A percentile compares a stretch with the other conserved stretches of the same genome.
These are phyloP conservation scores for Epichloe uncinata DNA, from an alignment of 2,329 filamentous ascomycete genomes.

Conservation along the genomic window DNA sequence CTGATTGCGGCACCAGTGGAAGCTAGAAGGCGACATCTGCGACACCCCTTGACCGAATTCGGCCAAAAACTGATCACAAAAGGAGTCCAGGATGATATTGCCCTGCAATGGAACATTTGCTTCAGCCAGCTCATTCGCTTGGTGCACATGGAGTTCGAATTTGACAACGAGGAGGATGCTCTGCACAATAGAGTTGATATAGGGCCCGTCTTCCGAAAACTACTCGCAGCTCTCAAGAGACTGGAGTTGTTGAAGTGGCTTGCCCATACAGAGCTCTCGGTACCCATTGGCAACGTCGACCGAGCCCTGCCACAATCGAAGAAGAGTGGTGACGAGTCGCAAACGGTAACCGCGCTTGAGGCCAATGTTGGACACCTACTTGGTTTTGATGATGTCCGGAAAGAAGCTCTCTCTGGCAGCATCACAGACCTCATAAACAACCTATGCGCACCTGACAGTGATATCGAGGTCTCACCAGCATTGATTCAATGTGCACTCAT, in stretches of 20 bases:
- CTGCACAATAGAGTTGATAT: constrained; percentile 49
- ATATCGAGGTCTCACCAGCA: constrained; percentile 48
- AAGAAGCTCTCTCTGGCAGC: constrained; percentile 40
- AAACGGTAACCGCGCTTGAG: constrained; percentile 44
- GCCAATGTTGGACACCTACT: constrained; percentile 50
- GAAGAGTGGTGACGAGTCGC: constrained; percentile 31
- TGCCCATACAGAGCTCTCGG: constrained; percentile 41
- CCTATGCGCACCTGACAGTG: constrained; percentile 49
- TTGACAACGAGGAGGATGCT: constrained; percentile 58
- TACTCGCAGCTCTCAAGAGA: constrained; percentile 59
- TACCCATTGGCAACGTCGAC: constrained; percentile 30
- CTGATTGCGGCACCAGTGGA: constrained; percentile 34
- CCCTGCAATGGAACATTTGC: constrained; percentile 58
- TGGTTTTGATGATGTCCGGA: constrained; percentile 38
- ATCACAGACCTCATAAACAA: constrained; percentile 56
- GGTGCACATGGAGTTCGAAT: constrained; percentile 74
- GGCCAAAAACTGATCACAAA: constrained; percentile 63
- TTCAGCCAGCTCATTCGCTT: constrained; percentile 74
- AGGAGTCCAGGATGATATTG: constrained; percentile 65
- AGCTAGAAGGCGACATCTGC: constrained; percentile 30
- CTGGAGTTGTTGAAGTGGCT: constrained; percentile 65
- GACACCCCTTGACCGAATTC: constrained; percentile 53
- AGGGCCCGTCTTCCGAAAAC: constrained; percentile 52
- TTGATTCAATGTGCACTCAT: constrained; percentile 50
- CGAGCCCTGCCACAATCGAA: constrained; percentile 23